These are phyloP conservation scores for Chaetoscypha palmicola DNA, from an alignment of 2,329 filamentous ascomycete species.

Conservation along the genomic window DNA sequence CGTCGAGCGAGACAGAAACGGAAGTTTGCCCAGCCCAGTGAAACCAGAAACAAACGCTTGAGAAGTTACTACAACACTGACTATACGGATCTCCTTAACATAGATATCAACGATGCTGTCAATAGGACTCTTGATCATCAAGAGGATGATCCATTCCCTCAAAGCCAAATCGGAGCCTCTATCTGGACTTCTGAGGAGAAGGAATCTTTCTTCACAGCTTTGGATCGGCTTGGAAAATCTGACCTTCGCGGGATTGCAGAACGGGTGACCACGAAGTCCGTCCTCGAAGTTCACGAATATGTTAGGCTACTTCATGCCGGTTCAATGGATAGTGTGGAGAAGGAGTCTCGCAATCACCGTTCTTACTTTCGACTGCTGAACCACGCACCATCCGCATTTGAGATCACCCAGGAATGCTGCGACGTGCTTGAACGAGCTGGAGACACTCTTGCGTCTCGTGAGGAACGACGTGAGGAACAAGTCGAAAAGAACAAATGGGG, in stretches of 20 bases:
- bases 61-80: constrained; percentile 40
- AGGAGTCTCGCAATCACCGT: constrained; percentile 15
- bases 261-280: constrained; percentile 63
- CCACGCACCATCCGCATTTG: constrained; percentile 64
- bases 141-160: constrained; percentile 28
- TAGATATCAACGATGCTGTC: constrained; percentile 49
- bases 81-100: constrained; percentile 47
- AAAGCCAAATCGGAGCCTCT: constrained; percentile 60
- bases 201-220: constrained; percentile 55
- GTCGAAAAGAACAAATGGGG: constrained; percentile 56
- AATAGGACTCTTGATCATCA: constrained; percentile 23
- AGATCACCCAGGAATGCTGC: constrained; percentile 62
- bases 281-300: constrained; percentile 66
- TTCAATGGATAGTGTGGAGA: constrained; percentile 28
- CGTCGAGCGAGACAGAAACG: constrained; percentile 19
- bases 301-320: constrained; percentile 50
- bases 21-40: constrained; percentile 13
- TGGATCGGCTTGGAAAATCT: constrained; percentile 57
- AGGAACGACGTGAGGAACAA: constrained; percentile 55
- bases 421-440: constrained; percentile 60
- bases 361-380: constrained; percentile 34
- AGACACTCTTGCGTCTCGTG: constrained; percentile 55
- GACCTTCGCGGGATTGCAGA: constrained; percentile 55
- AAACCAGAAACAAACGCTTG: constrained; percentile 27
- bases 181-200: constrained; percentile 70